Evolutionary conservation across 2,329 filamentous ascomycete genomes (phyloP).

Genomic region (Calonectria pseudoturangicola): DNA sequence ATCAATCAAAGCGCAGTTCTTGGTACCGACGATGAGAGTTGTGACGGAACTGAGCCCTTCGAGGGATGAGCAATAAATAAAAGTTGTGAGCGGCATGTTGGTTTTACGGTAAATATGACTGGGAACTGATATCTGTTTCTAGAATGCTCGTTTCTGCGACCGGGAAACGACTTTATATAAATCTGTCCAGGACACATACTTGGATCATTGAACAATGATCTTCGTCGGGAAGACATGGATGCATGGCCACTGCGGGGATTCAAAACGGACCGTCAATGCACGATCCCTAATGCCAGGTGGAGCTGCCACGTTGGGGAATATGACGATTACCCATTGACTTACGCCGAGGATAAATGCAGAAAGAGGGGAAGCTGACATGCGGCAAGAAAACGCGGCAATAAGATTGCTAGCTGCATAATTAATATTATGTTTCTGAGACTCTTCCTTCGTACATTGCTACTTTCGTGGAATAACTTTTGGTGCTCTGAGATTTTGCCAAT

Average conservation of each 20-base stretch:
- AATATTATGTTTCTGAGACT: neutral
- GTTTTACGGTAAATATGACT: too few relatives aligned
- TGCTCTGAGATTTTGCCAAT: too few relatives aligned
- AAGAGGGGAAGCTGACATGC: neutral
- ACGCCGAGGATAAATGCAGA: neutral
- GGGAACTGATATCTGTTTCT: neutral
- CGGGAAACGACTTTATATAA: neutral
- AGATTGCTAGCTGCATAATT: neutral
- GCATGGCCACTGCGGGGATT: slow-evolving; percentile 1
- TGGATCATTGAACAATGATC: too few relatives aligned
- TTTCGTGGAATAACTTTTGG: neutral
- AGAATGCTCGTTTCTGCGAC: neutral
- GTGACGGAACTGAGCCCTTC: slow-evolving; percentile 18
- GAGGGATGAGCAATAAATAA: neutral
- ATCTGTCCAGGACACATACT: neutral
- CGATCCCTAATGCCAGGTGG: slow-evolving; percentile 3
- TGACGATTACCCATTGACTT: neutral
- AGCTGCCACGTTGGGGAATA: neutral
- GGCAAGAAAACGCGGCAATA: slow-evolving; percentile 1
- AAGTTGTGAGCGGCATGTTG: neutral
- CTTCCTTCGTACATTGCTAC: too few relatives aligned
- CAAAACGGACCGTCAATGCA: neutral
- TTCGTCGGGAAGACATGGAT: neutral
- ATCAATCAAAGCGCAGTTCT: slow-evolving; percentile 5
- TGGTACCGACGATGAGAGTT: slow-evolving; percentile 11